phyloP scores from a whole-genome alignment of 2,329 filamentous ascomycete genomes.

The Penicillium sp. region DNA sequence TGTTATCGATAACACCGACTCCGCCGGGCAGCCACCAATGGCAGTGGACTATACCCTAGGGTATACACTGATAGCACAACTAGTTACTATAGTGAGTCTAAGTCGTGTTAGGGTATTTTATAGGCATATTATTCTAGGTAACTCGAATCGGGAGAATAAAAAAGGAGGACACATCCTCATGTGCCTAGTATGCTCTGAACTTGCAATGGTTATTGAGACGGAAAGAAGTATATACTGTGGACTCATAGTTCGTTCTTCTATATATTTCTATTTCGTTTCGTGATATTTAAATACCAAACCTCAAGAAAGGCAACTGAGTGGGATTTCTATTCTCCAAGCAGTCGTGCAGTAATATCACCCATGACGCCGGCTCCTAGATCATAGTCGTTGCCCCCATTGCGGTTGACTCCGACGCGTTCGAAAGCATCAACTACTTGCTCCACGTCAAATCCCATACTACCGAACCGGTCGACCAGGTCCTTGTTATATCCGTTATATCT shows the following conservation, averaged over 20 bases:
- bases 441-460: slow-evolving; percentile 88
- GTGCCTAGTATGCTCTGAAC: too few species aligned
- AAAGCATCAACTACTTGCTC: slow-evolving; percentile 87
- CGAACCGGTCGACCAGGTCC: slow-evolving; percentile 79
- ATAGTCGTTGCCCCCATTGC: slow-evolving; percentile 77
- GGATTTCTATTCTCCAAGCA: slow-evolving; percentile 80
- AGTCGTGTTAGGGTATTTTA: too few species aligned
- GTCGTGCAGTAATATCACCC: slow-evolving; percentile 82
- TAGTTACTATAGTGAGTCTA: too few species aligned
- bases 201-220: too few species aligned
- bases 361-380: slow-evolving; percentile 88
- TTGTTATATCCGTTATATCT: slow-evolving; percentile 90
- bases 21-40: too few species aligned
- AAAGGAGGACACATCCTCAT: too few species aligned
- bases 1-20: slow-evolving; percentile 12
- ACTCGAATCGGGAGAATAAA: too few species aligned
- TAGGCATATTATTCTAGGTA: too few species aligned
- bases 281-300: background rate
- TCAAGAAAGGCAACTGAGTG: too few species aligned
- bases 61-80: too few species aligned
- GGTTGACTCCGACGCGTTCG: slow-evolving; percentile 77
- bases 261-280: background rate
- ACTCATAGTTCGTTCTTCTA: background rate
- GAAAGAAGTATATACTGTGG: too few species aligned
- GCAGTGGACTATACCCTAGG: too few species aligned